phyloP scores from a whole-genome alignment of 2,329 filamentous ascomycete species.

The Fusarium goolgardi region DNA sequence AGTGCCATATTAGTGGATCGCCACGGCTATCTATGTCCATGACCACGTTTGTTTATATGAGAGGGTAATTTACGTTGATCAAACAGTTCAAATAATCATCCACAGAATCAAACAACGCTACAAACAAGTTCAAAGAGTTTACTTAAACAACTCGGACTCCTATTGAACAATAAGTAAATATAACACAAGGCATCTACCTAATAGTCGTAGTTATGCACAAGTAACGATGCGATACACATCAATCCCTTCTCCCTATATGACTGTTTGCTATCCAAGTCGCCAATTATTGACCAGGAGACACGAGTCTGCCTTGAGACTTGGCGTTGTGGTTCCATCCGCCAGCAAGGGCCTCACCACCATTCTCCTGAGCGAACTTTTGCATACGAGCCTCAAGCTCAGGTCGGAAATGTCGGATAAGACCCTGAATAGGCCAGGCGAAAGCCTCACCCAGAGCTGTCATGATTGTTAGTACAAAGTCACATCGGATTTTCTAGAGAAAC shows the following conservation, averaged over 20 bases:
- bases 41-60: constrained; percentile 2
- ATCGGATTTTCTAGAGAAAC: constrained; percentile 47
- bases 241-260: constrained; percentile 28
- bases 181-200: constrained; percentile 48
- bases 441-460: constrained; percentile 86
- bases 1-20: constrained; percentile 23
- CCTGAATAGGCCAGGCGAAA: constrained; percentile 98
- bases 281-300: constrained; percentile 88
- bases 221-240: constrained; percentile 41
- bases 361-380: constrained; percentile 78
- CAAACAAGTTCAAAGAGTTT: background rate
- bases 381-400: constrained; percentile 95
- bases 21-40: background rate
- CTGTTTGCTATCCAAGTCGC: constrained; percentile 30
- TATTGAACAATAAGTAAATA: constrained; percentile 47
- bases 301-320: constrained; percentile 80
- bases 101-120: background rate
- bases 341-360: constrained; percentile 79
- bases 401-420: constrained; percentile 97
- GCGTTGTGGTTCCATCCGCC: constrained; percentile 89
- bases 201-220: constrained; percentile 47
- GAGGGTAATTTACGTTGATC: background rate
- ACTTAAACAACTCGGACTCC: constrained; percentile 24
- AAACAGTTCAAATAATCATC: background rate
- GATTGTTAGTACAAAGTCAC: constrained; percentile 48